These are phyloP conservation scores for Neofusicoccum laricinum DNA, from an alignment of 2,329 filamentous ascomycete species.

Conservation along the genomic window DNA sequence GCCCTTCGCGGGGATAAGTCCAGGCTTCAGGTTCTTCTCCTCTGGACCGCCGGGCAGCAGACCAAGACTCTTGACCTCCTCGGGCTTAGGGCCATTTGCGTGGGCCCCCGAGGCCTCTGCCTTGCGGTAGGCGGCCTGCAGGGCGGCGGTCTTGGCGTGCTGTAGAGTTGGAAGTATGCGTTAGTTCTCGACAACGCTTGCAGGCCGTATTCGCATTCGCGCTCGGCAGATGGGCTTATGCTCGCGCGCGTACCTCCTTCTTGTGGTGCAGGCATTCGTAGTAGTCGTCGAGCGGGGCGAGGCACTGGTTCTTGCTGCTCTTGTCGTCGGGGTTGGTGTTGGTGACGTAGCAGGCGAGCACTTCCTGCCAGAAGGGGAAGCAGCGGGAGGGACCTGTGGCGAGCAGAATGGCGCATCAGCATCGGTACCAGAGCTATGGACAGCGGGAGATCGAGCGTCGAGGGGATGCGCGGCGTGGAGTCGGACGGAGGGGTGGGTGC, in stretches of 20 bases:
- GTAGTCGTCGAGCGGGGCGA: slow-evolving; percentile 86
- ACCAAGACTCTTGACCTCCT: slow-evolving; percentile 83
- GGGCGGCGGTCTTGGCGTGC: slow-evolving; percentile 72
- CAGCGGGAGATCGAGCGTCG: not conserved
- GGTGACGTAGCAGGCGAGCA: slow-evolving; percentile 96
- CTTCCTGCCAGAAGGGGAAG: slow-evolving; percentile 99
- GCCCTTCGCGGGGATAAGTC: slow-evolving; percentile 5
- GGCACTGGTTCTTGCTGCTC: slow-evolving; percentile 86
- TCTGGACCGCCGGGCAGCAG: slow-evolving; percentile 76
- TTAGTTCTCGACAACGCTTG: not conserved
- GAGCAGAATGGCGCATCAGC: not conserved
- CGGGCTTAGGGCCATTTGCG: slow-evolving; percentile 76
- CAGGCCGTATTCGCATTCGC: slow-evolving; percentile 6
- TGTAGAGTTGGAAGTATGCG: slow-evolving; percentile 34
- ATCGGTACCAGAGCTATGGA: not conserved
- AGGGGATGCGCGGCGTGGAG: not conserved
- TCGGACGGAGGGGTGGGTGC: not conserved
- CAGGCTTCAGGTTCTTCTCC: slow-evolving; percentile 54
- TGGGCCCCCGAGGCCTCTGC: slow-evolving; percentile 69
- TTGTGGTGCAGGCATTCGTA: slow-evolving; percentile 98
- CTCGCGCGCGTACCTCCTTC: slow-evolving; percentile 74
- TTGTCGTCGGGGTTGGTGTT: slow-evolving; percentile 83
- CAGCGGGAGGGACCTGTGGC: slow-evolving; percentile 68
- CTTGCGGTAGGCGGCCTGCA: slow-evolving; percentile 83
- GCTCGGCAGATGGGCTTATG: slow-evolving; percentile 14